Evolutionary conservation across 1,139 yeast genomes (phyloP), one percentile per base, ranked within the genome.

Genomic region (Geotrichum reessii): DNA sequence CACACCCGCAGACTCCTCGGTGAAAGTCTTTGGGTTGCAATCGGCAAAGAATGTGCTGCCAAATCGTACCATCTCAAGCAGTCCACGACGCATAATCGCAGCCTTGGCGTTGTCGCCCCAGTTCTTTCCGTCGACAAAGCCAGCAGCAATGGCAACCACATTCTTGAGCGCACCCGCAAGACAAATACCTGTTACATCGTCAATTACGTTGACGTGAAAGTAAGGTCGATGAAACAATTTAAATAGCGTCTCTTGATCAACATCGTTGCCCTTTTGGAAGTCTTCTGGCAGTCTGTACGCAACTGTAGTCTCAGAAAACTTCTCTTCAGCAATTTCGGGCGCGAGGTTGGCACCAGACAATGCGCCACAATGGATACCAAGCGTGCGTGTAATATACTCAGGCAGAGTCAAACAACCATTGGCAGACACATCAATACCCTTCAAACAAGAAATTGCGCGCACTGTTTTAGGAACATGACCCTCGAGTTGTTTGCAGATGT

Each of bases 71-170:
- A 86, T 89, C 77, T 92, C 98, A 69, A 85, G 80, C 61, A 92
- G 75, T 54, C 98, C 98, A 66, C 93, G 85, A 77, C 98, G 84
- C 92, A 91, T 90, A 68, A 92, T 84, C 54, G 97, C 97, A 56
- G 97, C 87, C 75, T 91, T 89, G 66, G 98, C 97, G 71, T 92
- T 92, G 76, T 90, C 96, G 72, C 98, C 98, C 97, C 98, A 92
- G 61, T 96, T 96, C 63, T 87, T 81, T 66, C 97, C 97, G 76
- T 90, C 96, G 62, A 91, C 97, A 71, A 91, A 87, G 58, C 97
- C 98, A 59, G 93, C 96, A 59, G 95, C 91, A 69, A 89, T 80
- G 57, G 97, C 97, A 65, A 91, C 89, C 47, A 92, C 90, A 75
- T 92, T 92, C 78, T 92, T 92, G 73, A 92, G 80, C 5, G 98